These are phyloP conservation scores for Nakaseomyces uthaithaninus DNA, from an alignment of 1,139 yeast species.

Conservation along the genomic window DNA sequence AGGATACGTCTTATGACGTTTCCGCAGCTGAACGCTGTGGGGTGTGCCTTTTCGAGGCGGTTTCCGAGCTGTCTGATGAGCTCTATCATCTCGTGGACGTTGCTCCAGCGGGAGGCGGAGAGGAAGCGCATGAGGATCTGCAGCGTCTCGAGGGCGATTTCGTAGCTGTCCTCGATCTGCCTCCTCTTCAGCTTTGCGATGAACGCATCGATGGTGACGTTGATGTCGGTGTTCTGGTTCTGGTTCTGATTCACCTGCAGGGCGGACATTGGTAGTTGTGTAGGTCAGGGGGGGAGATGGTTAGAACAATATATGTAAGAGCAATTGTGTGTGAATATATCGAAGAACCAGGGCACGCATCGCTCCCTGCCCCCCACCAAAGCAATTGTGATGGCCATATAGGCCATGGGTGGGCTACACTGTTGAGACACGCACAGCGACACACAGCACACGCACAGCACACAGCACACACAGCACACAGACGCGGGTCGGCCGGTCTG, in stretches of 20 bases:
- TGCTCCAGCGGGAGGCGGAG: constrained; percentile 82
- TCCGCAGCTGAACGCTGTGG: constrained; percentile 79
- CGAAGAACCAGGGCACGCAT: too few species aligned
- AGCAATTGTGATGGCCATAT: too few species aligned
- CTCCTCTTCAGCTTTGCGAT: constrained; percentile 33
- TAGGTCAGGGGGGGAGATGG: too few species aligned
- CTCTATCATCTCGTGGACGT: constrained; percentile 60
- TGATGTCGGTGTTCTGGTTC: constrained; percentile 18
- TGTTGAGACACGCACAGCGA: too few species aligned
- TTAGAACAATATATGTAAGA: too few species aligned
- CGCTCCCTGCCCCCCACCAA: too few species aligned
- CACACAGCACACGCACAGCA: too few species aligned
- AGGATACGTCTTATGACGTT: constrained; percentile 85
- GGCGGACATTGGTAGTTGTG: constrained; percentile 2
- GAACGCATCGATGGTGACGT: constrained; percentile 36
- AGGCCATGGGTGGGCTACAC: too few species aligned
- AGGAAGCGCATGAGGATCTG: constrained; percentile 81
- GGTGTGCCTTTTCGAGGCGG: constrained; percentile 54
- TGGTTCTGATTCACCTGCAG: neutral
- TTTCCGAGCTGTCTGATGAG: constrained; percentile 62
- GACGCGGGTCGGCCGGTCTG: too few species aligned
- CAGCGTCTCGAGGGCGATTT: constrained; percentile 79
- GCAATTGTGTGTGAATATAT: too few species aligned
- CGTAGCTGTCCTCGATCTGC: constrained; percentile 43
- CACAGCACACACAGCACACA: too few species aligned